Evolutionary conservation across 768 basidiomycete species (phyloP), one percentile per base, ranked within the genome.

Genomic region (Porpolomopsis calyptriformis): DNA sequence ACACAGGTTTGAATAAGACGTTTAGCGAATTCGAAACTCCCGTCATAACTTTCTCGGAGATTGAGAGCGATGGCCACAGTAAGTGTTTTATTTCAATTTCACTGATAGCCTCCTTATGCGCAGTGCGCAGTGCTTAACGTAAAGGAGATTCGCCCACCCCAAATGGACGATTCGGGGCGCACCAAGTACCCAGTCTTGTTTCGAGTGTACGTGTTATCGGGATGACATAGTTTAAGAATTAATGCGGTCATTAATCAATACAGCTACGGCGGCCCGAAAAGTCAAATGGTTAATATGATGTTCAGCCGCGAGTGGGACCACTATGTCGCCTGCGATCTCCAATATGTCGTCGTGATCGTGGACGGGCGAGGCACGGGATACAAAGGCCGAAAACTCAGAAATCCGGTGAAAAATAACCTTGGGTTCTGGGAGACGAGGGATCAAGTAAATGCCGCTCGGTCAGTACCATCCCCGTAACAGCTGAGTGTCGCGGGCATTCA

Each of bases 181-280:
- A 89, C 85, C 7, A 92, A 94, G 61, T 98, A 99, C 57, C 88
- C 96, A 1, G 91, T 97, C 18, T 68, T 99, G 23, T 91, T 98
- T 70, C 70, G 76, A 36, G 87, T 94, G 78, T 93, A 60, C 55
- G 71, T 64, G 24, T 31, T 12, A n/a, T 49, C 35, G 37, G 43
- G 43, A 38, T 45, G 34, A 40, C 35, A 5, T 26, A 20, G 36
- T 31, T 34, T 34, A 23, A 22, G 12, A 12, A 41, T n/a, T n/a
- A n/a, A n/a, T n/a, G n/a, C n/a, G n/a, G n/a, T n/a, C n/a, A n/a
- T n/a, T 54, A 55, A 53, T 18, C 53, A 49, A 26, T 47, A 27
- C 55, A 88, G 85, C 8, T 94, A 99, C 55, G 93, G 93, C 34
- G 96, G 96, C 2, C 96, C 96, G 3, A 71, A 65, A 48, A 87